Percentiles rank a stretch among this genome's conserved stretches.
These are phyloP conservation scores for Elaeagnus macrophylla DNA, from an alignment of 306 rosid genomes.

Conservation along the genomic window DNA sequence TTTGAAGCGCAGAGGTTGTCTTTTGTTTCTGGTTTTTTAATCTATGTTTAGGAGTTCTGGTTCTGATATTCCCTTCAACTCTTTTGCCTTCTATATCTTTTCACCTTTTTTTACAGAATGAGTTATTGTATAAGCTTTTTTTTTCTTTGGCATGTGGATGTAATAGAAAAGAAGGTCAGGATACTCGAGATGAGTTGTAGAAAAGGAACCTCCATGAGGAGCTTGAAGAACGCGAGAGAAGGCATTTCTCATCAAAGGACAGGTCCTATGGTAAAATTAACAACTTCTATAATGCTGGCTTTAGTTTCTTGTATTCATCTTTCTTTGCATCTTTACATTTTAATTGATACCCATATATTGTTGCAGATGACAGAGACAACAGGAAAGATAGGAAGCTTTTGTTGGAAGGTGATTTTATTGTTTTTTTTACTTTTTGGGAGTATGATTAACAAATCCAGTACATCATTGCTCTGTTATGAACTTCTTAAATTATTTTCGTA, in stretches of 20 bases:
- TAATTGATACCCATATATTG: conserved; percentile 20
- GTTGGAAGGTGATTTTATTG: conserved; percentile 54
- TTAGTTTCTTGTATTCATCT: background rate
- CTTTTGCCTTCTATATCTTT: background rate
- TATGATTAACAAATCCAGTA: background rate
- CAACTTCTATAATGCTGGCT: background rate
- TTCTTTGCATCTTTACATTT: background rate
- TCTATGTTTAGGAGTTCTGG: too few relatives aligned
- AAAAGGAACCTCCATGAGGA: conserved; percentile 84
- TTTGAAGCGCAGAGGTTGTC: too few relatives aligned
- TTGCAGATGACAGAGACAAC: conserved; percentile 84
- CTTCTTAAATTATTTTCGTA: conserved; percentile 16
- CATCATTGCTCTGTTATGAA: conserved; percentile 2
- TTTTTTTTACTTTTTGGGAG: conserved; percentile 9
- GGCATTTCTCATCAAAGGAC: conserved; percentile 84
- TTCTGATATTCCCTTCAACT: background rate
- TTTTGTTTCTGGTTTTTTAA: too few relatives aligned
- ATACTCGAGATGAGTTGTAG: conserved; percentile 71
- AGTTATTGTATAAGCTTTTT: background rate
- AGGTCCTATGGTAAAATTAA: conserved; percentile 56
- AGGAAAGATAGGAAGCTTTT: conserved; percentile 39
- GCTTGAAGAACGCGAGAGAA: conserved; percentile 81
- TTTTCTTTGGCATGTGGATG: background rate
- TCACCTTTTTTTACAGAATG: too few relatives aligned
- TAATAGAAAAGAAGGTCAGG: conserved; percentile 80